Evolutionary conservation across 192 early-diverging fungal species (phyloP).

Genomic region (Coemansia sp.): DNA sequence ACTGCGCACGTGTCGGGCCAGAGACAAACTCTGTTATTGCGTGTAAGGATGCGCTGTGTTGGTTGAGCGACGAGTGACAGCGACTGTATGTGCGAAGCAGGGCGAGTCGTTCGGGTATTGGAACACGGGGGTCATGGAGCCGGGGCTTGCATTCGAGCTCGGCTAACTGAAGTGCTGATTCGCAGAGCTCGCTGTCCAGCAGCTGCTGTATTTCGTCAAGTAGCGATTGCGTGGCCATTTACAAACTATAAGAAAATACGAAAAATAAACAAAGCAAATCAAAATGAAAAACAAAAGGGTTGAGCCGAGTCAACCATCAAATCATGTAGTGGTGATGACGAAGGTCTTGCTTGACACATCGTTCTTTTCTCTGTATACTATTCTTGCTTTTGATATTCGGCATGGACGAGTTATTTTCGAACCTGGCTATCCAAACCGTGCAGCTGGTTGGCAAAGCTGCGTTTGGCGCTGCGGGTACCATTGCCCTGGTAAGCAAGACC

Average conservation of each 20-base stretch:
- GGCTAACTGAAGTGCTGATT: slow-evolving; percentile 41
- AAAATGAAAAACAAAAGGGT: background rate
- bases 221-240: slow-evolving; percentile 20
- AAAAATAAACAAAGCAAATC: background rate
- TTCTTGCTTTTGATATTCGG: background rate
- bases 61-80: slow-evolving; percentile 18
- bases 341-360: background rate
- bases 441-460: slow-evolving; percentile 64
- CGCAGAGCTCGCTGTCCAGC: slow-evolving; percentile 40
- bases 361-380: background rate
- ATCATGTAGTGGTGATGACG: background rate
- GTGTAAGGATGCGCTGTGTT: slow-evolving; percentile 26
- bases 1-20: slow-evolving; percentile 15
- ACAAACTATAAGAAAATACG: background rate
- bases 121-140: slow-evolving; percentile 1
- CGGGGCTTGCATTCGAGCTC: slow-evolving; percentile 43
- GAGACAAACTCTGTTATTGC: slow-evolving; percentile 39
- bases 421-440: slow-evolving; percentile 61
- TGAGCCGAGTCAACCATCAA: background rate
- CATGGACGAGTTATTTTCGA: slow-evolving; percentile 67
- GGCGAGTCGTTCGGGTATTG: slow-evolving; percentile 21
- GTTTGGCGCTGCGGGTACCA: slow-evolving; percentile 54
- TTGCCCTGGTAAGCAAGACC: slow-evolving; percentile 28
- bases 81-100: slow-evolving; percentile 19
- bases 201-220: slow-evolving; percentile 37